Evolutionary conservation across 164 flowering plant genomes (phyloP).

Genomic region (Umbilicus rupestris): DNA sequence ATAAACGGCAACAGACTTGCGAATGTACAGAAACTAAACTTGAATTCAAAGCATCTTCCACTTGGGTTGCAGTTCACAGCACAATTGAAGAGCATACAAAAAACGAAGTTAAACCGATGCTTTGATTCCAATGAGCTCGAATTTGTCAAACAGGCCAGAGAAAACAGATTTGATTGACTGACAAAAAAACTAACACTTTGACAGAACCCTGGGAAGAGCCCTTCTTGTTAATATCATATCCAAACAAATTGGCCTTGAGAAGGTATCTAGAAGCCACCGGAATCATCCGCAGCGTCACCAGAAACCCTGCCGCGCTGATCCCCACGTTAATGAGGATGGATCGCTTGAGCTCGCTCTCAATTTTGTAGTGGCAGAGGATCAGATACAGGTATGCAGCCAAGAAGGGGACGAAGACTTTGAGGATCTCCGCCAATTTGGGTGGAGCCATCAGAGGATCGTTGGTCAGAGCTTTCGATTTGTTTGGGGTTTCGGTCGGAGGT

Average conservation of each 20-base stretch:
- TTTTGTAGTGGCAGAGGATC: conserved; percentile 43
- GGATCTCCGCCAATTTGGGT: conserved; percentile 30
- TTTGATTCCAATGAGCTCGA: too few relatives aligned
- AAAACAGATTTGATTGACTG: not conserved
- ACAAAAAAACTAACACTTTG: conserved; percentile 55
- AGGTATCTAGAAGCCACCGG: conserved; percentile 77
- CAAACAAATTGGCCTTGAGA: conserved; percentile 56
- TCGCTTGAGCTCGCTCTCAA: conserved; percentile 45
- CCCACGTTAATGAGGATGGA: conserved; percentile 58
- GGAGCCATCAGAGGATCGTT: conserved; percentile 40
- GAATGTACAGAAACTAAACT: too few relatives aligned
- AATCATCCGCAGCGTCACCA: conserved; percentile 43
- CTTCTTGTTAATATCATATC: conserved; percentile 80
- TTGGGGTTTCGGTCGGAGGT: conserved; percentile 6
- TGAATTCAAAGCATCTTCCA: too few relatives aligned
- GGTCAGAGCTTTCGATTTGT: not conserved
- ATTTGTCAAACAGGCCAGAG: not conserved
- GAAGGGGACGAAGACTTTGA: conserved; percentile 31
- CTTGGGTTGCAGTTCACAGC: too few relatives aligned
- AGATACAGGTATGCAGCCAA: conserved; percentile 47
- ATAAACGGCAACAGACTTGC: too few relatives aligned
- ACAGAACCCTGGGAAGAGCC: conserved; percentile 76
- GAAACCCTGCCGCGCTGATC: conserved; percentile 57
- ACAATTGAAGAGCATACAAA: too few relatives aligned
- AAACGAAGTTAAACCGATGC: too few relatives aligned